Base-by-base conservation (phyloP, 306 rosid species). In the Begonia fuchsioides region DNA sequence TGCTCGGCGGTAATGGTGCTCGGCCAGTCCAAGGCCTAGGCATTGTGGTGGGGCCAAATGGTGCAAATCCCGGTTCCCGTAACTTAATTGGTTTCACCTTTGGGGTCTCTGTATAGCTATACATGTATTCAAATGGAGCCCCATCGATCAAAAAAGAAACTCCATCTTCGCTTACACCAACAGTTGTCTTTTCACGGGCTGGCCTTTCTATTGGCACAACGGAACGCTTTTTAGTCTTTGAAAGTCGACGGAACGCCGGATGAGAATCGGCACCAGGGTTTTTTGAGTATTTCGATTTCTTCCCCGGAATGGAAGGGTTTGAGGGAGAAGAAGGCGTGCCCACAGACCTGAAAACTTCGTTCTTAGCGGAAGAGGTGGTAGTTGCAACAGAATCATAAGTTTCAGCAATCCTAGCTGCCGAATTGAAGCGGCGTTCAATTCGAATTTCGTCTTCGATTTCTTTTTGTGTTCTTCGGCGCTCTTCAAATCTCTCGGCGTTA, bases 41-140 rank as follows among this genome's bases (percentile, higher is more conserved):
- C 83, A 70, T 78, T 9, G 93, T 71, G 54, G 63, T 49, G 1
- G 94, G 81, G 4, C 94, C 93, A 32, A 88, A 83, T 14, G 88
- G 96, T 11, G 82, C 47, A 49, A 51, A 80, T 1, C 83, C 64
- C n/a, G 79, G 63, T 47, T 90, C 95, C 1, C 93, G 78, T 47
- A 90, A 78, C 76, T 73, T 75, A 6, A 82, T 12, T 0, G 98
- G 98, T 68, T 73, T 77, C 11, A 53, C 50, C 50, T 75, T 90
- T 0, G 98, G 98, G 17, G 93, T 79, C 63, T 90, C 98, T 0
- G 98, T 90, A 79, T 85, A 90, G 53, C 95, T 90, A 52, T 90
- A 90, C 79, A 81, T 90, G 76, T 81, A 90, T 44, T 90, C 95
- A 44, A 90, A 90, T 1, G 98, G 98, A 0, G 98, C 95, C 56